These are phyloP conservation scores for Solanum gandarillasii DNA, from an alignment of 257 asterid genomes.

Conservation along the genomic window DNA sequence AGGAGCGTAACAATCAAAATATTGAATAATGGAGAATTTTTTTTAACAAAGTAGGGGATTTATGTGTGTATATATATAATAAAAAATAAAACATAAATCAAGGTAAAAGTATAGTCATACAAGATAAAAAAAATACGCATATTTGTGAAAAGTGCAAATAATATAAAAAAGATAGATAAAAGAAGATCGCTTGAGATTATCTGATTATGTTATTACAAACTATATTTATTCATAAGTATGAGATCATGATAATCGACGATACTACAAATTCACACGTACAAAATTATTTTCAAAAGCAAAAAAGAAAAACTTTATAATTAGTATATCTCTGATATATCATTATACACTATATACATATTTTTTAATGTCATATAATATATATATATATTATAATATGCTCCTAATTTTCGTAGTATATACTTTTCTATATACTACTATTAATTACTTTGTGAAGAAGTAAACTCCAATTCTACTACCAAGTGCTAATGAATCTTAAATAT, in stretches of 20 bases:
- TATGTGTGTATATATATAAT: not conserved
- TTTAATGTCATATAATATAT: too few relatives aligned
- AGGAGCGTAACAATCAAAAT: not conserved
- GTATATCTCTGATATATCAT: too few relatives aligned
- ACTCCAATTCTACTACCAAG: not conserved
- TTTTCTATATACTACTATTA: not conserved
- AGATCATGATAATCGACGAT: rapidly evolving
- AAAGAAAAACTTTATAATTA: too few relatives aligned
- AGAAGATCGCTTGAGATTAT: not conserved
- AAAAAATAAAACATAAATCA: not conserved
- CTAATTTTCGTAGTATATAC: not conserved
- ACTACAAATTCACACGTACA: too few relatives aligned
- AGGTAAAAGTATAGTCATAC: not conserved
- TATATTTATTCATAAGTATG: too few relatives aligned
- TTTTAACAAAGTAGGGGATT: not conserved
- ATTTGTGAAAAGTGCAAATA: not conserved
- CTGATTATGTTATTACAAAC: too few relatives aligned
- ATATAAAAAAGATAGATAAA: not conserved
- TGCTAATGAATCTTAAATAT: not conserved
- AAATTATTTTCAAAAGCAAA: too few relatives aligned
- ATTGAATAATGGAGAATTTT: not conserved
- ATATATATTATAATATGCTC: not conserved
- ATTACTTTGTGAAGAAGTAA: not conserved
- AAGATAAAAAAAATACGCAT: not conserved
- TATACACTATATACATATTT: too few relatives aligned